phyloP scores from a whole-genome alignment of 2,329 filamentous ascomycete genomes.

The Fusarium coicis region DNA sequence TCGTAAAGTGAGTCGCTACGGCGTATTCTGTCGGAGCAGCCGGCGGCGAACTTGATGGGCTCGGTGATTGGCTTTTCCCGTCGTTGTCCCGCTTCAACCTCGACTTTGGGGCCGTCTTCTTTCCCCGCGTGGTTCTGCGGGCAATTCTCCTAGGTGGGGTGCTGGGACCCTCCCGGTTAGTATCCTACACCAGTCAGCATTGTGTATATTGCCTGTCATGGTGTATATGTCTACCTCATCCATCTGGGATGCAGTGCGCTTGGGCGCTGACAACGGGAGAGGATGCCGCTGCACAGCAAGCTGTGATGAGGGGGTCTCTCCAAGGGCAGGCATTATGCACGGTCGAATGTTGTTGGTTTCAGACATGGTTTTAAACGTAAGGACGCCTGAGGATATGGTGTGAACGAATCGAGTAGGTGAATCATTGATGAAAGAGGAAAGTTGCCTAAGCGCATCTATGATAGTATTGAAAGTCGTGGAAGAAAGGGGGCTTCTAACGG shows the following conservation, averaged over 20 bases:
- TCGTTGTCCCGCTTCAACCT: not conserved
- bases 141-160: not conserved
- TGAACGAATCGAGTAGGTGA: not conserved
- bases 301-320: not conserved
- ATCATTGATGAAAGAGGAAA: no score
- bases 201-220: not conserved
- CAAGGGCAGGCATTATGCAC: not conserved
- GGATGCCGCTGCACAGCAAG: not conserved
- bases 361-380: not conserved
- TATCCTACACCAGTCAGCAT: not conserved
- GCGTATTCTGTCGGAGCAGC: not conserved
- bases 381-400: rapidly evolving
- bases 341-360: not conserved
- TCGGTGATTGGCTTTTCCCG: rapidly evolving
- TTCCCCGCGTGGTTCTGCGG: not conserved
- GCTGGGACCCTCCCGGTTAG: not conserved
- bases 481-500: not conserved
- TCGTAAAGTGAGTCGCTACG: not conserved
- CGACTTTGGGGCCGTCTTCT: not conserved
- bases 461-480: not conserved
- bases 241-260: not conserved
- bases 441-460: not conserved
- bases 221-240: not conserved
- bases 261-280: not conserved
- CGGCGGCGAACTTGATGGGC: not conserved